Conservation (phyloP, 2,329 filamentous ascomycete species). For the Thermothelomyces thermophilus region DNA sequence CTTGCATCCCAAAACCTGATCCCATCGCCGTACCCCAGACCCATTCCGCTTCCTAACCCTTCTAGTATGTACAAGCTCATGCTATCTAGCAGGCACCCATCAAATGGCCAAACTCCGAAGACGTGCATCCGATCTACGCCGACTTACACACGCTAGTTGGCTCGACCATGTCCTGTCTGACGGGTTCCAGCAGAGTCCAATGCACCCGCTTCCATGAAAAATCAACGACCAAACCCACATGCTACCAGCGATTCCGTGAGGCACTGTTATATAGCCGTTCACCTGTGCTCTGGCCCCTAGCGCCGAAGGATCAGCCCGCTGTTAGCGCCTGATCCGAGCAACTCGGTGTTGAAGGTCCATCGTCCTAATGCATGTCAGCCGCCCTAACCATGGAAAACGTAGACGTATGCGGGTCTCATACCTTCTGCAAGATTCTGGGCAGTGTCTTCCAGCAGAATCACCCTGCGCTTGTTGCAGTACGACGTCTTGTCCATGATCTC, state of each 20-base stretch:
- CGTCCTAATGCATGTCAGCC: slow-evolving; percentile 33
- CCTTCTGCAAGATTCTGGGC: slow-evolving; percentile 86
- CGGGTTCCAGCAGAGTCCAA: slow-evolving; percentile 7
- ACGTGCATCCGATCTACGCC: slow-evolving; percentile 16
- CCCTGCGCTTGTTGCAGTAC: slow-evolving; percentile 87
- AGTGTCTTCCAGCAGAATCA: slow-evolving; percentile 87
- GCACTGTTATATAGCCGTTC: not conserved
- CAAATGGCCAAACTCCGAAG: slow-evolving; percentile 8
- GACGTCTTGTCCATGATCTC: slow-evolving; percentile 98
- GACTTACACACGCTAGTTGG: not conserved
- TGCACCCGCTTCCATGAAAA: slow-evolving; percentile 6
- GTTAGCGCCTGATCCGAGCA: slow-evolving; percentile 21
- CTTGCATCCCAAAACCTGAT: not conserved
- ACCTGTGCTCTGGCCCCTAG: not conserved
- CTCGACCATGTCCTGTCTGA: not conserved
- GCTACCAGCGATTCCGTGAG: not conserved
- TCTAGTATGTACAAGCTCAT: slow-evolving; percentile 3
- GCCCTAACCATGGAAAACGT: not conserved
- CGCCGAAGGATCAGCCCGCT: slow-evolving; percentile 24
- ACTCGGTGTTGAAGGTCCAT: slow-evolving; percentile 41
- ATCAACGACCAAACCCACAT: not conserved
- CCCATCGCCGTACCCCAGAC: not conserved
- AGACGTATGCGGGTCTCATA: slow-evolving; percentile 36
- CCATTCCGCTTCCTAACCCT: not conserved
- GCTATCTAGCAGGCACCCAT: not conserved